Percentiles rank a stretch among this genome's conserved stretches.
These are phyloP conservation scores for Breviolum minutum DNA, from an alignment of 73 alveolate genomes.

Conservation along the genomic window DNA sequence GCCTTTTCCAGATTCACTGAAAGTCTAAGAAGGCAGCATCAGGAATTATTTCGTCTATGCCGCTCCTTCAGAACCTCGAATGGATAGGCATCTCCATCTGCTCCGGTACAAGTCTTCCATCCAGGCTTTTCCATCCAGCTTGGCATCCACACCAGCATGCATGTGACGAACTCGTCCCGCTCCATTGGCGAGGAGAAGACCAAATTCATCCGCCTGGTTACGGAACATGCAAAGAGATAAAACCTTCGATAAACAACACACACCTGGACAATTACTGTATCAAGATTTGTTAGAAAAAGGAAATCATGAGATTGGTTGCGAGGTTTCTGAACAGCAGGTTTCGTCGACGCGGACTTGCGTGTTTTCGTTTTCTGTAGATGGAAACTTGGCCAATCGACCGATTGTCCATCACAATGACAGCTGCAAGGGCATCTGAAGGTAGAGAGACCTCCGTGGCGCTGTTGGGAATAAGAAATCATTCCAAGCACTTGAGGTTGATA, in stretches of 20 bases:
- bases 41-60: conserved; percentile 83
- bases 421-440: conserved; percentile 94
- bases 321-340: not conserved
- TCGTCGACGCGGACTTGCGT: not conserved
- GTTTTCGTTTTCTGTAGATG: not conserved
- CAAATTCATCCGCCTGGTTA: conserved; percentile 67
- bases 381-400: not conserved
- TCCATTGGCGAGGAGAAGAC: conserved; percentile 94
- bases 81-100: not conserved
- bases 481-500: not conserved
- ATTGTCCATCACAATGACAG: conserved; percentile 94
- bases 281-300: not conserved
- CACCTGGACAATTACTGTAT: no score
- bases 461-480: not conserved
- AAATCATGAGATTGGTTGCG: not conserved
- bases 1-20: not conserved
- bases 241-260: no score
- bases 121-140: not conserved
- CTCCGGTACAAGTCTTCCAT: not conserved
- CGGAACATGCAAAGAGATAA: not conserved
- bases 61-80: conserved; percentile 92
- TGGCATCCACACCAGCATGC: conserved; percentile 61
- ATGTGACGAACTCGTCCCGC: conserved; percentile 93
- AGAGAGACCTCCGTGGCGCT: conserved; percentile 28
- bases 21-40: not conserved